Evolutionary conservation across 345 rosid genomes (phyloP).

Genomic region (Corymbia maculata): DNA sequence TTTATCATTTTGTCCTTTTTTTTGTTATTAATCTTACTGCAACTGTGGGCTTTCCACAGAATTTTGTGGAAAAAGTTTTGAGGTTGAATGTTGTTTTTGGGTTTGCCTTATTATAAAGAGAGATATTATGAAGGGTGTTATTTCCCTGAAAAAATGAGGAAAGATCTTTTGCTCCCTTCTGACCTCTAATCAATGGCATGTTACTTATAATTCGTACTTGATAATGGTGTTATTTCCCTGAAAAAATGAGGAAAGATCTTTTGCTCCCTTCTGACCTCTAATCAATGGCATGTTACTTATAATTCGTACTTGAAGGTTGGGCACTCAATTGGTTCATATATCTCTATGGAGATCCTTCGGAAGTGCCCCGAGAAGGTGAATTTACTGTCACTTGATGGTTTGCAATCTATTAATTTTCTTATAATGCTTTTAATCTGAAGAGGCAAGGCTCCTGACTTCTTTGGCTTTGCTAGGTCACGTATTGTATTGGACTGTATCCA

Average conservation of each 20-base stretch:
- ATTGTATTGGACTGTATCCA: conserved; percentile 66
- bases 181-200: not conserved
- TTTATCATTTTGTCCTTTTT: not conserved
- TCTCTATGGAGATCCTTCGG: conserved; percentile 47
- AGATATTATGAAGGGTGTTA: not conserved
- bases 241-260: not conserved
- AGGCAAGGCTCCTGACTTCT: not conserved
- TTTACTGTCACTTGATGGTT: not conserved
- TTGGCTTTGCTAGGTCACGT: conserved; percentile 29
- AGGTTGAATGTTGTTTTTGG: not conserved
- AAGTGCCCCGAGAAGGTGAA: conserved; percentile 49
- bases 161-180: not conserved
- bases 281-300: not conserved
- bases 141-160: not conserved
- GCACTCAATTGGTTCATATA: conserved; percentile 81
- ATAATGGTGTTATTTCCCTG: too few relatives aligned
- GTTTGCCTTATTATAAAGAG: not conserved
- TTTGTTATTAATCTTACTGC: not conserved
- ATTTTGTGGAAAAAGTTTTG: not conserved
- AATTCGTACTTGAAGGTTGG: conserved; percentile 43
- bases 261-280: not conserved
- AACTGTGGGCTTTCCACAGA: not conserved
- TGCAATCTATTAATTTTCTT: not conserved
- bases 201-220: not conserved
- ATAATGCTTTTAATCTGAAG: not conserved